These are phyloP conservation scores for Starmerella cellae DNA, from an alignment of 805 yeast species.

Conservation along the genomic window DNA sequence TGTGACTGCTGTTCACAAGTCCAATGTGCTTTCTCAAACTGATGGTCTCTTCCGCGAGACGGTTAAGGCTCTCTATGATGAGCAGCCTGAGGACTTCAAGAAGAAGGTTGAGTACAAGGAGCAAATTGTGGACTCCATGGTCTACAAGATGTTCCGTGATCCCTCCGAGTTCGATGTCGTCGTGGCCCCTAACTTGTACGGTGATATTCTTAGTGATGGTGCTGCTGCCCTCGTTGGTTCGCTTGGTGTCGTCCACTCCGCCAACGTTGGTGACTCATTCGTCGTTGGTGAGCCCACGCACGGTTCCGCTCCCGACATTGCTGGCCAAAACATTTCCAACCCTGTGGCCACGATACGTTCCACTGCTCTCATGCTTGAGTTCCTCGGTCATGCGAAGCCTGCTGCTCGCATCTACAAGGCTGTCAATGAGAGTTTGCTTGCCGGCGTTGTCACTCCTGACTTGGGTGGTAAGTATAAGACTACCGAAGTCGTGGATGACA, in stretches of 20 bases:
- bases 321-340: conserved; percentile 77
- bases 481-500: conserved; percentile 74
- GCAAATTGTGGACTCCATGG: conserved; percentile 99
- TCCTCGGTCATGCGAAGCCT: conserved; percentile 78
- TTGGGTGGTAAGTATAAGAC: conserved; percentile 85
- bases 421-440: conserved; percentile 82
- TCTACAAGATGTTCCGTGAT: conserved; percentile 95
- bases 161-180: conserved; percentile 95
- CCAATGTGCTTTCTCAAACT: conserved; percentile 80
- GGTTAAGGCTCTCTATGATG: conserved; percentile 43
- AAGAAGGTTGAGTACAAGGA: conserved; percentile 54
- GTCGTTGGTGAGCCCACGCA: conserved; percentile 99
- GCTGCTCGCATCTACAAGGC: conserved; percentile 90
- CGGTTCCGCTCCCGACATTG: conserved; percentile 98
- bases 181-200: conserved; percentile 96
- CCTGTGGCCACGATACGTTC: conserved; percentile 98
- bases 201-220: conserved; percentile 93
- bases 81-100: conserved; percentile 38
- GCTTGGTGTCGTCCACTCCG: conserved; percentile 94
- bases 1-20: conserved; percentile 89
- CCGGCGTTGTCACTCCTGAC: conserved; percentile 79
- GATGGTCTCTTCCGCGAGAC: conserved; percentile 96
- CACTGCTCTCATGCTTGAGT: conserved; percentile 92
- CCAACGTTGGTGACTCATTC: conserved; percentile 90
- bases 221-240: conserved; percentile 98